Evolutionary conservation across 805 yeast species (phyloP), one percentile per base, ranked within the genome.

Genomic region (Nakazawaea peltata): DNA sequence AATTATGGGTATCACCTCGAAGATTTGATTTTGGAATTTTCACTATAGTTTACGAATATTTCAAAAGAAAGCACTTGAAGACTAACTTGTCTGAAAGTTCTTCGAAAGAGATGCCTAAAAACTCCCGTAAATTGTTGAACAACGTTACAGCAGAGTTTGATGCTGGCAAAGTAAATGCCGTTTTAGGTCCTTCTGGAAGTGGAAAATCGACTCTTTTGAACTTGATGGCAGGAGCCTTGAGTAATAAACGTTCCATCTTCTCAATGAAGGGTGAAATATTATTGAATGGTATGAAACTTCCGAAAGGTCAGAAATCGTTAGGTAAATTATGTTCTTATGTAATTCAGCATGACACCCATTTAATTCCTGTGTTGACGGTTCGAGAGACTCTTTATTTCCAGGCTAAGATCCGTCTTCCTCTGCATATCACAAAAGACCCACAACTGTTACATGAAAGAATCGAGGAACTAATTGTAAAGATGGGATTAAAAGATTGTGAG

Each of bases 141-240:
- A 51, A 64, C 13, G 58, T 82, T 11, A 53, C 61, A 36, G 84
- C 81, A 0, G 42, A 46, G 5, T 77, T 80, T 47, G 54, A 57
- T 19, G 65, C 77, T 2, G 75, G 78, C 12, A 63, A 71, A 28
- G 59, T 82, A 8, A 81, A 79, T 48, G 84, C 79, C 4, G 79
- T 81, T 29, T 71, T 81, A 77, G 92, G 92, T 0, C 88, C 90
- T 0, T 80, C 87, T 1, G 90, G 90, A 1, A 74, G 82, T 0
- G 92, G 90, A 8, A 81, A 81, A 48, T 76, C 86, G 0, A 74
- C 88, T 0, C 50, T 82, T 29, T 55, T 81, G 43, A 81, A 78
- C 48, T 56, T 67, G 25, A 57, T 81, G 14, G 76, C 92, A 15
- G 74, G 77, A 16, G 63, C 92, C 34, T 51, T 77, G 8, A 55